Percentiles rank a stretch among this genome's conserved stretches.
These are phyloP conservation scores for Wickerhamiella sergipiensis DNA, from an alignment of 805 yeast species.

Conservation along the genomic window DNA sequence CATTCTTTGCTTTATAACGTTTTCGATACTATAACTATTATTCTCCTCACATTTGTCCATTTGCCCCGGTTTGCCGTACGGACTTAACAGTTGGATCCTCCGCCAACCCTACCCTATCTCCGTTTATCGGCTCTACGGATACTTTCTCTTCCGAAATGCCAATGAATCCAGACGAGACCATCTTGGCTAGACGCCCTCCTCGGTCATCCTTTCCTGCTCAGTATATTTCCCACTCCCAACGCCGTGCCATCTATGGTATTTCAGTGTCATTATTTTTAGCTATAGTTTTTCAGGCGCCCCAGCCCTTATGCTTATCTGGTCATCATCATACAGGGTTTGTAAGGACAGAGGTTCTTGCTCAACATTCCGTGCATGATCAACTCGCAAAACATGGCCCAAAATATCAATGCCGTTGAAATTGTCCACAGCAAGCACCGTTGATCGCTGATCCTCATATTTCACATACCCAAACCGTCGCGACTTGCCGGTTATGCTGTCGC, in stretches of 20 bases:
- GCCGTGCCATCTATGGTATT: too few species aligned
- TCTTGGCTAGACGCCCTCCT: too few species aligned
- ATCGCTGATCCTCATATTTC: conserved; percentile 68
- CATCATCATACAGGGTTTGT: background rate
- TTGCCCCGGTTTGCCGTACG: background rate
- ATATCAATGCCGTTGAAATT: conserved; percentile 54
- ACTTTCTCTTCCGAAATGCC: background rate
- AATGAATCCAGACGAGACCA: too few species aligned
- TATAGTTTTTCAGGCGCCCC: too few species aligned
- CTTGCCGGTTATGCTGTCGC: conserved; percentile 52
- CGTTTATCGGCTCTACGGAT: background rate
- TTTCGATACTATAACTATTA: too few species aligned
- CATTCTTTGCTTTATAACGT: too few species aligned
- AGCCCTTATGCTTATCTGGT: background rate
- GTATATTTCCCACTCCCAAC: too few species aligned
- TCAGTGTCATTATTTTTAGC: too few species aligned
- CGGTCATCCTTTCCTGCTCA: too few species aligned
- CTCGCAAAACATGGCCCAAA: background rate
- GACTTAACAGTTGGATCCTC: background rate
- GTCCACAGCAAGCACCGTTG: conserved; percentile 77
- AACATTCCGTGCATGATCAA: background rate
- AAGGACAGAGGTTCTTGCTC: background rate
- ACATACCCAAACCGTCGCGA: conserved; percentile 69
- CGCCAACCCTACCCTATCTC: background rate
- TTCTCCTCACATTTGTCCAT: background rate